These are phyloP conservation scores for Coemansia sp. DNA, from an alignment of 192 early-diverging fungal genomes.

Conservation along the genomic window DNA sequence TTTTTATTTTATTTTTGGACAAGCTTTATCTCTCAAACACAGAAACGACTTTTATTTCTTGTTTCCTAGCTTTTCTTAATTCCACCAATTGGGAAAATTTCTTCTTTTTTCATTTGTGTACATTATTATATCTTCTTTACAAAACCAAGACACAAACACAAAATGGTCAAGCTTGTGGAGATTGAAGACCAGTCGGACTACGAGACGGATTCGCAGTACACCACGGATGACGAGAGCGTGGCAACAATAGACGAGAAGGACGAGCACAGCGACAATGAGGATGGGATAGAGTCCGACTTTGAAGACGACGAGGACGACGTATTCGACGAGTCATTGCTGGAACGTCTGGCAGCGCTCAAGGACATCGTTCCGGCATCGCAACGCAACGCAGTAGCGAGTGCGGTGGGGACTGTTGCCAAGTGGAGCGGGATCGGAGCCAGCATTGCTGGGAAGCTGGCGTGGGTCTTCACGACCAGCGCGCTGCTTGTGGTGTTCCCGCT, in stretches of 20 bases:
- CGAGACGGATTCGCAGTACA: constrained; percentile 52
- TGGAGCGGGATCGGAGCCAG: constrained; percentile 62
- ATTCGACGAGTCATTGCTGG: constrained; percentile 77
- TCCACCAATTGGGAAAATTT: background rate
- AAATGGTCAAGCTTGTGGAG: constrained; percentile 52
- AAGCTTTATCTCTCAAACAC: too few relatives aligned
- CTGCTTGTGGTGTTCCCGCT: constrained; percentile 83
- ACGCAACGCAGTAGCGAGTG: constrained; percentile 63
- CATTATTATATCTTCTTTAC: constrained; percentile 6
- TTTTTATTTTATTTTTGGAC: background rate
- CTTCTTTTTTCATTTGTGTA: constrained; percentile 6
- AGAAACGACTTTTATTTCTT: background rate
- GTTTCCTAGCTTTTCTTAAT: background rate
- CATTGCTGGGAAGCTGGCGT: constrained; percentile 79
- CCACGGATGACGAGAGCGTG: constrained; percentile 31
- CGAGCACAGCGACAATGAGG: constrained; percentile 53
- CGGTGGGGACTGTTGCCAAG: constrained; percentile 58
- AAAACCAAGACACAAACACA: constrained; percentile 1
- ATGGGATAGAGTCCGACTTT: constrained; percentile 52
- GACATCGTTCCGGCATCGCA: constrained; percentile 83
- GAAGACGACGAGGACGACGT: constrained; percentile 68
- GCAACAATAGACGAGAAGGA: constrained; percentile 36
- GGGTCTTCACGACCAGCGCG: constrained; percentile 87
- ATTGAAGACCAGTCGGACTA: constrained; percentile 42
- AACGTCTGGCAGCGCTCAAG: constrained; percentile 78